Conservation (phyloP, 225 moss, liverwort and hornwort genomes). For the Lunularia cruciata region DNA sequence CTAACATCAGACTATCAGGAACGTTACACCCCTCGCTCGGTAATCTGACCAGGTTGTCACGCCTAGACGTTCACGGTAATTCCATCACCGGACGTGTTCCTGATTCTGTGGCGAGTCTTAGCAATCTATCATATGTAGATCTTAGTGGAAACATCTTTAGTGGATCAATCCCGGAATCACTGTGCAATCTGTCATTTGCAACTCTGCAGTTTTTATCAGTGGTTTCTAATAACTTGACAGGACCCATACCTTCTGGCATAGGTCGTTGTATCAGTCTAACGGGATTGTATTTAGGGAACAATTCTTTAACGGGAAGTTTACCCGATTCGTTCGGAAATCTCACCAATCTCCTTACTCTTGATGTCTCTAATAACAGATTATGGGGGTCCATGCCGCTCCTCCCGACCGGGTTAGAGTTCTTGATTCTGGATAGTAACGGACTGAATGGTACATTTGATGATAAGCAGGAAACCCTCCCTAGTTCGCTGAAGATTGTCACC, state of each 20-base stretch:
- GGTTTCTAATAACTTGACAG: background rate
- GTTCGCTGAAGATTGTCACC: background rate
- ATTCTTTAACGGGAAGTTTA: background rate
- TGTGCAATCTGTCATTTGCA: background rate
- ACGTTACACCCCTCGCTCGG: background rate
- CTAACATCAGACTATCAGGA: background rate
- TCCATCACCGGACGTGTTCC: conserved; percentile 14
- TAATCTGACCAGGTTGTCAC: background rate
- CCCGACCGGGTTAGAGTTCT: background rate
- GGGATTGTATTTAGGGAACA: conserved; percentile 2
- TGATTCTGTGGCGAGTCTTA: background rate
- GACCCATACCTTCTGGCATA: background rate
- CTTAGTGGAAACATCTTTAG: background rate
- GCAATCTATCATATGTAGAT: background rate
- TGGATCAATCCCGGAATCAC: background rate
- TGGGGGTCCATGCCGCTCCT: background rate
- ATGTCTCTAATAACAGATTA: conserved; percentile 7
- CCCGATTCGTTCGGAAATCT: background rate
- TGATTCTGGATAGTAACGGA: background rate
- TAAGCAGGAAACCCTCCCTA: background rate
- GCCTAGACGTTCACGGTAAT: conserved; percentile 9
- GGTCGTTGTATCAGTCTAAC: background rate
- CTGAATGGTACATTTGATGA: background rate
- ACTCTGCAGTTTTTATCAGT: background rate
- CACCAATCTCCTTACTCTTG: background rate